Evolutionary conservation across 306 rosid species (phyloP).

Genomic region (Prunus fruticosa): DNA sequence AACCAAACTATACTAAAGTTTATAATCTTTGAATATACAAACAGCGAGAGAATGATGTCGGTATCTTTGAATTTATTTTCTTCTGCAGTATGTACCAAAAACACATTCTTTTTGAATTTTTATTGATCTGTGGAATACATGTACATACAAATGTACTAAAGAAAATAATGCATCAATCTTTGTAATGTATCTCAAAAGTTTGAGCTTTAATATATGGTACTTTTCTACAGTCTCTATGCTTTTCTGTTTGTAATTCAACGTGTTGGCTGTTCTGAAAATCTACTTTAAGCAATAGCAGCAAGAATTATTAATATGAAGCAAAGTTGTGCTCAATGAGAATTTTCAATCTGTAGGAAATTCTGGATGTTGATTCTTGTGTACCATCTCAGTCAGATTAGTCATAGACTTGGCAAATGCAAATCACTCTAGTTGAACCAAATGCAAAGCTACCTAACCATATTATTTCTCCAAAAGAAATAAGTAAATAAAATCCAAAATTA

Average conservation of each 20-base stretch:
- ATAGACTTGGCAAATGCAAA: no score
- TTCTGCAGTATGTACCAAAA: background rate
- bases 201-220: background rate
- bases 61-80: background rate
- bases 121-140: background rate
- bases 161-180: background rate
- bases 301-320: no score
- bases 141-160: background rate
- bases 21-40: constrained; percentile 11
- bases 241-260: background rate
- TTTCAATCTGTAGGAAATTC: no score
- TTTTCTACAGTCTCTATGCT: background rate
- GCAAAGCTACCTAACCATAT: no score
- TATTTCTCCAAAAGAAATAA: no score
- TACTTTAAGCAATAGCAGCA: no score
- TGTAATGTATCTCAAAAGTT: background rate
- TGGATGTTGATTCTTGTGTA: no score
- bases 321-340: no score
- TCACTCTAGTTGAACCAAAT: no score
- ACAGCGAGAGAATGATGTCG: constrained; percentile 3
- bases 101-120: background rate
- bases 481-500: no score
- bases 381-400: no score
- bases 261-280: no score
- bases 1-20: constrained; percentile 33